phyloP scores from a whole-genome alignment of 2,329 filamentous ascomycete genomes.

The Penicillium palitans region DNA sequence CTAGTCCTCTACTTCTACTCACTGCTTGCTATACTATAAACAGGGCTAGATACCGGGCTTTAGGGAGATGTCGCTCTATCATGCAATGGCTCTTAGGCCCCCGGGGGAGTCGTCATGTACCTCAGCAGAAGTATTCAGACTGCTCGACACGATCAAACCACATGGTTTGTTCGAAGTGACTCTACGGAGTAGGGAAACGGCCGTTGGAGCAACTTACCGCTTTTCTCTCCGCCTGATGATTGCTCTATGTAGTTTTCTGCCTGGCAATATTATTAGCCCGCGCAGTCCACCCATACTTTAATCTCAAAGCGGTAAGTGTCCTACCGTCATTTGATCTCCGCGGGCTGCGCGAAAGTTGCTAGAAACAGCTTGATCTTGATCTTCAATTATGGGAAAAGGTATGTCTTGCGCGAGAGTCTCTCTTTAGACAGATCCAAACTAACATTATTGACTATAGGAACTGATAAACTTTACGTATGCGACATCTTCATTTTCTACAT shows the following conservation, averaged over 20 bases:
- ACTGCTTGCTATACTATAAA: no score
- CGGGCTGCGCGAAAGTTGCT: conserved; percentile 3
- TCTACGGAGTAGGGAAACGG: no score
- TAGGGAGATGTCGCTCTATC: no score
- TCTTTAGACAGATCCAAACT: background rate
- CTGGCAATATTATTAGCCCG: background rate
- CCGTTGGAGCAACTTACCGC: background rate
- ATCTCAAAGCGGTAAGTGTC: conserved; percentile 9
- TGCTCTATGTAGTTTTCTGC: background rate
- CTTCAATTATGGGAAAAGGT: conserved; percentile 40
- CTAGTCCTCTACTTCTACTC: no score
- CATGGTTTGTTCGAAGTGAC: no score
- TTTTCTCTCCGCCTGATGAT: background rate
- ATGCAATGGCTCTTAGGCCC: no score
- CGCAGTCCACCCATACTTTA: background rate
- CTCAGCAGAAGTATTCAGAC: no score
- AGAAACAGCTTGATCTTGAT: background rate
- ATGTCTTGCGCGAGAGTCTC: conserved; percentile 14
- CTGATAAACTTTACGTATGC: conserved; percentile 53
- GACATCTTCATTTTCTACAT: background rate
- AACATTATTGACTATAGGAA: conserved; percentile 35
- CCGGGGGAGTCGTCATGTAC: no score
- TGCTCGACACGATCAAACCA: no score
- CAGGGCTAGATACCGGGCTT: no score
- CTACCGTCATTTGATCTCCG: conserved; percentile 13